These are phyloP conservation scores for Rhododendron griersonianum DNA, from an alignment of 148 eudicot species.

Conservation along the genomic window DNA sequence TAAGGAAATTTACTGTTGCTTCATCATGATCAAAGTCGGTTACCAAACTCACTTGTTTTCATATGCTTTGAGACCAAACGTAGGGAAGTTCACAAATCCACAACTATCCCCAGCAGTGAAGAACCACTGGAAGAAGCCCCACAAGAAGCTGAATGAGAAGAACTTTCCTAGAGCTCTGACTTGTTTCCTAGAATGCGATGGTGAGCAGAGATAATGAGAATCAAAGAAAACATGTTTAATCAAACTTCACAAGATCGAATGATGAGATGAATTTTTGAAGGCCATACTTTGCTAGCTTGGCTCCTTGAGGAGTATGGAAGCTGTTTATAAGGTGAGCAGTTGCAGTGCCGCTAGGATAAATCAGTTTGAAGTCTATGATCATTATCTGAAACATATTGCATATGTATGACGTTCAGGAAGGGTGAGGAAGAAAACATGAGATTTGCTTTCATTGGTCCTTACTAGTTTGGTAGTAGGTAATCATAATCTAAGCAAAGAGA, in stretches of 20 bases:
- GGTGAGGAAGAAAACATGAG: not conserved
- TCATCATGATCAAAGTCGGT: not conserved
- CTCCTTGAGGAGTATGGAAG: slow-evolving; percentile 94
- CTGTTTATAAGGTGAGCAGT: slow-evolving; percentile 93
- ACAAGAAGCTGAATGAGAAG: slow-evolving; percentile 88
- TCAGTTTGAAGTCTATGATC: slow-evolving; percentile 82
- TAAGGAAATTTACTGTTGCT: not conserved
- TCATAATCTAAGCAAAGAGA: not conserved
- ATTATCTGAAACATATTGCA: slow-evolving; percentile 52
- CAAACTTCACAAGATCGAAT: not conserved
- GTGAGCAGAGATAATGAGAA: slow-evolving; percentile 5
- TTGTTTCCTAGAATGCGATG: slow-evolving; percentile 56
- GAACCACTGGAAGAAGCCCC: slow-evolving; percentile 98
- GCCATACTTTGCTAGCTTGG: slow-evolving; percentile 67
- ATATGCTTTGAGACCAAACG: slow-evolving; percentile 77
- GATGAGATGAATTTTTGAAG: not conserved
- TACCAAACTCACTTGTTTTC: slow-evolving; percentile 33
- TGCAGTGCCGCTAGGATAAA: slow-evolving; percentile 90
- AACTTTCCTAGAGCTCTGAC: slow-evolving; percentile 68
- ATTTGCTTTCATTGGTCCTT: not conserved
- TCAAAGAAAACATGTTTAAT: not conserved
- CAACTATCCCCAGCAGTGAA: slow-evolving; percentile 75
- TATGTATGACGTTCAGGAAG: not conserved
- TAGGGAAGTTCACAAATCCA: slow-evolving; percentile 64
- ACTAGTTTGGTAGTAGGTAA: not conserved